phyloP scores from a whole-genome alignment of 208 protist genomes.

The Trypanosoma caninum region DNA sequence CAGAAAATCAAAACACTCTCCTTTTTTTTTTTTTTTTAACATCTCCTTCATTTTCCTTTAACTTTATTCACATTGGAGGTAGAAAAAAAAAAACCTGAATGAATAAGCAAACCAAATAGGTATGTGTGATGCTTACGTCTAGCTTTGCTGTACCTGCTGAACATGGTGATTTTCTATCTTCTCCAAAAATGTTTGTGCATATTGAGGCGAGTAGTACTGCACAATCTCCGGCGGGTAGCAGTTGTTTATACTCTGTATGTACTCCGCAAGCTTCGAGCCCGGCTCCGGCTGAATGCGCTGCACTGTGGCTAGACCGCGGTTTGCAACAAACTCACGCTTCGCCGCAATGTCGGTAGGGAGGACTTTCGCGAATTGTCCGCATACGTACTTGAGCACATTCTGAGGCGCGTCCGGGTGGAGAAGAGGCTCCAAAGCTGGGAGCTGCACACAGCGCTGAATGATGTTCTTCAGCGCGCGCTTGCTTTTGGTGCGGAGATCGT shows the following conservation, averaged over 20 bases:
- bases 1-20: too few relatives aligned
- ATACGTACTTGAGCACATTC: conserved; percentile 97
- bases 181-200: conserved; percentile 93
- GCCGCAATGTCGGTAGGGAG: conserved; percentile 96
- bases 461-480: conserved; percentile 96
- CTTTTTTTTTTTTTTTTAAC: neutral
- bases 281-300: conserved; percentile 95
- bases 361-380: conserved; percentile 98
- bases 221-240: conserved; percentile 98
- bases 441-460: conserved; percentile 95
- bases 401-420: conserved; percentile 92
- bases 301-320: conserved; percentile 92
- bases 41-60: neutral
- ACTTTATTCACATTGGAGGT: neutral
- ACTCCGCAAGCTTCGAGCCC: conserved; percentile 94
- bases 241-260: conserved; percentile 96
- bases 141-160: conserved; percentile 81
- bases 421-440: conserved; percentile 96
- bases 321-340: conserved; percentile 95
- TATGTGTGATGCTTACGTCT: too few relatives aligned
- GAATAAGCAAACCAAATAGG: too few relatives aligned
- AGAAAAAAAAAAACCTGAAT: too few relatives aligned
- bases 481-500: conserved; percentile 95
- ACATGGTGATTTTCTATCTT: conserved; percentile 95
- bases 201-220: conserved; percentile 97